Evolutionary conservation across 768 basidiomycete genomes (phyloP).

Genomic region (Lentinula sp.): DNA sequence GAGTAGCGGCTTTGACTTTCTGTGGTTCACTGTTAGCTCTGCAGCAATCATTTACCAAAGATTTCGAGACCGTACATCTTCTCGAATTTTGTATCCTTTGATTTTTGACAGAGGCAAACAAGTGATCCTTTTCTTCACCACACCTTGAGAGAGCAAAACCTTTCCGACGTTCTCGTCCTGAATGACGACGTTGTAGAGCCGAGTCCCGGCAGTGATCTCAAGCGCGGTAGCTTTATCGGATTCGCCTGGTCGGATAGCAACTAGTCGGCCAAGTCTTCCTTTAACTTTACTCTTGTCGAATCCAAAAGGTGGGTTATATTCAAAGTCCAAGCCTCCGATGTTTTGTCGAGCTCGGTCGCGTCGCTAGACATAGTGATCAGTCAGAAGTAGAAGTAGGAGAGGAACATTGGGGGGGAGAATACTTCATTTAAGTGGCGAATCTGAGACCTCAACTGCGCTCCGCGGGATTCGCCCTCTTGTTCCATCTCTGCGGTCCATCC

Average conservation of each 20-base stretch:
- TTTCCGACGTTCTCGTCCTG: conserved; percentile 87
- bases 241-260: conserved; percentile 64
- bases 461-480: conserved; percentile 41
- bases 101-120: conserved; percentile 95
- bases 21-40: conserved; percentile 20
- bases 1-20: conserved; percentile 73
- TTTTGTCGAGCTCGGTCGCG: conserved; percentile 63
- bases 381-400: neutral
- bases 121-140: conserved; percentile 82
- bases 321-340: conserved; percentile 73
- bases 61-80: conserved; percentile 31
- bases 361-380: conserved; percentile 35
- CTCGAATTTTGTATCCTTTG: conserved; percentile 42
- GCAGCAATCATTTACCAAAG: neutral
- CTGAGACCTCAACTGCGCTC: conserved; percentile 45
- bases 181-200: conserved; percentile 91
- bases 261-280: conserved; percentile 87
- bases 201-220: conserved; percentile 86
- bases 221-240: conserved; percentile 82
- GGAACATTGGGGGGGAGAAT: conserved; percentile 8
- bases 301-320: conserved; percentile 71
- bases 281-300: conserved; percentile 88
- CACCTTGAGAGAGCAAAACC: conserved; percentile 67
- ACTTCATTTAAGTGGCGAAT: conserved; percentile 64
- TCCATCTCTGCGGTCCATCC: conserved; percentile 81